Evolutionary conservation across 495 filamentous ascomycete species (phyloP).

Genomic region (Annulohypoxylon maeteangense): DNA sequence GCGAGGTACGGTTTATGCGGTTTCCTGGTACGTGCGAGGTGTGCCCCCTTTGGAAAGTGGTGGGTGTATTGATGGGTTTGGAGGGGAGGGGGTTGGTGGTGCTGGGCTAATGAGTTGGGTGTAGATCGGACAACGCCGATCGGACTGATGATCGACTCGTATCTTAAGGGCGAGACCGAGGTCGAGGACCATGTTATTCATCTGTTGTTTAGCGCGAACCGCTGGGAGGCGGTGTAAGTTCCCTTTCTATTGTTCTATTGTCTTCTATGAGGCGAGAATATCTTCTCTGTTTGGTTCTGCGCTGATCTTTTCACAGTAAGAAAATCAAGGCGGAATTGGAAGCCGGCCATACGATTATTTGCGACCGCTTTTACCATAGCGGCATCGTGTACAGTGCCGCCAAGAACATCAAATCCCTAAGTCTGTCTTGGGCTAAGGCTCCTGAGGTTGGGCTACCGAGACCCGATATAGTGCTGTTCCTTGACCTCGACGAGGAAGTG

Average conservation of each 20-base stretch:
- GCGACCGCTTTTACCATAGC: slow-evolving; percentile 94
- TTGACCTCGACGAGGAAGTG: slow-evolving; percentile 78
- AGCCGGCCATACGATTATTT: slow-evolving; percentile 77
- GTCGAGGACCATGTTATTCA: slow-evolving; percentile 94
- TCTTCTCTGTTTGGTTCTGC: background rate
- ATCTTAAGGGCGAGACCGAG: slow-evolving; percentile 77
- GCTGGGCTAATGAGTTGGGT: background rate
- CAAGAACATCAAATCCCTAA: slow-evolving; percentile 76
- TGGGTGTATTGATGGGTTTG: background rate
- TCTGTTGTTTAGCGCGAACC: slow-evolving; percentile 93
- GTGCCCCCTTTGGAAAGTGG: background rate
- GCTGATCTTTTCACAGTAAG: slow-evolving; percentile 49
- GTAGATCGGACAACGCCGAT: slow-evolving; percentile 88
- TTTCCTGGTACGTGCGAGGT: slow-evolving; percentile 79
- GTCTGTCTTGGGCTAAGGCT: slow-evolving; percentile 78
- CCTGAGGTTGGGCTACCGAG: slow-evolving; percentile 89
- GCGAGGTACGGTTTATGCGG: slow-evolving; percentile 75
- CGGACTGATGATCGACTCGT: slow-evolving; percentile 87
- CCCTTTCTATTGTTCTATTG: background rate
- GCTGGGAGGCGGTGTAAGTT: slow-evolving; percentile 83
- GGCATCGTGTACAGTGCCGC: slow-evolving; percentile 97
- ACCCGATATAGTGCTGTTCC: slow-evolving; percentile 88
- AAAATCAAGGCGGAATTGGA: slow-evolving; percentile 70
- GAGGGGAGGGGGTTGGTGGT: background rate
- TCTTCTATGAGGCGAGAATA: background rate